These are phyloP conservation scores for Debaryomyces subglobosus DNA, from an alignment of 1,139 yeast genomes.

Conservation along the genomic window DNA sequence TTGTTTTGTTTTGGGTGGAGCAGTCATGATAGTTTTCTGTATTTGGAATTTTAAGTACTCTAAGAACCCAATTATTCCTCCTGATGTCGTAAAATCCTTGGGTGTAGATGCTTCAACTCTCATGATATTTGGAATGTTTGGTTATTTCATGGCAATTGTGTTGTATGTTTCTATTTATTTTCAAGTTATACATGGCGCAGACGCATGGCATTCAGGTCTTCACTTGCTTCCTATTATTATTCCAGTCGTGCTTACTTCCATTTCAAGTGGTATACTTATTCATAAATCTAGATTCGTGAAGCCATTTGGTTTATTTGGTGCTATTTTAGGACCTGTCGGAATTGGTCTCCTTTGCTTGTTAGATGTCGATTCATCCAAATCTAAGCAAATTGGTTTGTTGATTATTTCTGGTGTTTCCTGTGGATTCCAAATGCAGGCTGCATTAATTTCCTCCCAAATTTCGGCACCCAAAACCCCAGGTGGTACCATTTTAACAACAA, in stretches of 20 bases:
- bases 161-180: conserved; percentile 39
- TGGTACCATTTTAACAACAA: conserved; percentile 37
- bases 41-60: conserved; percentile 32
- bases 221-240: conserved; percentile 41
- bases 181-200: conserved; percentile 36
- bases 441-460: conserved; percentile 27
- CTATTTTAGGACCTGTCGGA: conserved; percentile 35
- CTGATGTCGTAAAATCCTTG: conserved; percentile 26
- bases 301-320: conserved; percentile 31
- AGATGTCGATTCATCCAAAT: conserved; percentile 30
- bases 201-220: conserved; percentile 43
- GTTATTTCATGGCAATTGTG: conserved; percentile 28
- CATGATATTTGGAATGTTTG: conserved; percentile 24
- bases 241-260: conserved; percentile 35
- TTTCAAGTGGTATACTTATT: conserved; percentile 31
- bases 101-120: conserved; percentile 28
- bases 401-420: conserved; percentile 33
- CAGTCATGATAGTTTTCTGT: conserved; percentile 20
- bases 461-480: conserved; percentile 36
- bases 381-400: conserved; percentile 37
- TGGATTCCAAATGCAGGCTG: conserved; percentile 32
- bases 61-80: conserved; percentile 32
- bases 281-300: conserved; percentile 35
- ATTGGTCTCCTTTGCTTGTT: conserved; percentile 36
- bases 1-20: conserved; percentile 50